Evolutionary conservation across 176 grass and related monocot species (phyloP).

Genomic region (Lolium multiflorum): DNA sequence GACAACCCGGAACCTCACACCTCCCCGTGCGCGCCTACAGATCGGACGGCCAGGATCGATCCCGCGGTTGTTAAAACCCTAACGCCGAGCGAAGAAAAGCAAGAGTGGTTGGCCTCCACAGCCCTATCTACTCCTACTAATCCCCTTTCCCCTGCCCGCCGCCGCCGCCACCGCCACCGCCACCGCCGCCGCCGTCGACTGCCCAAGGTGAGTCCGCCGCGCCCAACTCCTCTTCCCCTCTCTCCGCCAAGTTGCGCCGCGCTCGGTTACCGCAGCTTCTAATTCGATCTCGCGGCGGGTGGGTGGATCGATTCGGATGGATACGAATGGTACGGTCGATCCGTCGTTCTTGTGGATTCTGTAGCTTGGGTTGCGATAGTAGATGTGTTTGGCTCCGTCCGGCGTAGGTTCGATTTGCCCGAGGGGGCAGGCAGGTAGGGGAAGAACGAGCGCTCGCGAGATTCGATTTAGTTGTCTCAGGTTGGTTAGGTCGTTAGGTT

Average conservation of each 20-base stretch:
- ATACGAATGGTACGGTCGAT: neutral
- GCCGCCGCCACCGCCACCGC: neutral
- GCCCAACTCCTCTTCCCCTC: neutral
- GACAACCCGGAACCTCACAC: neutral
- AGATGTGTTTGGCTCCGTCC: neutral
- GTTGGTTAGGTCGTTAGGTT: neutral
- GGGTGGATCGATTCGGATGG: neutral
- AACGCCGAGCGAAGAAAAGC: neutral
- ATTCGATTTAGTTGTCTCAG: neutral
- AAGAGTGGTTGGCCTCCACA: conserved; percentile 8
- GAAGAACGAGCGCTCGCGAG: neutral
- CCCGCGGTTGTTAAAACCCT: neutral
- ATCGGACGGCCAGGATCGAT: conserved; percentile 2
- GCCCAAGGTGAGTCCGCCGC: neutral
- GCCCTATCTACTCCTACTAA: neutral
- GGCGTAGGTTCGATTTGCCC: conserved; percentile 29
- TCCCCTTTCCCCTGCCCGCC: neutral
- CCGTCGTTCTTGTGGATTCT: neutral
- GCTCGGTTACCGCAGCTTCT: neutral
- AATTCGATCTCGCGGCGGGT: neutral
- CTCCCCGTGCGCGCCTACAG: neutral
- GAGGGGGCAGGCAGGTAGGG: neutral
- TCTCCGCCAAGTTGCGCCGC: neutral
- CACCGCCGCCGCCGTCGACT: neutral
- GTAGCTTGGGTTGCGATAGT: neutral